Evolutionary conservation across 331 rosid species (phyloP), one percentile per base, ranked within the genome.

Genomic region (Erythrophleum ivorense): DNA sequence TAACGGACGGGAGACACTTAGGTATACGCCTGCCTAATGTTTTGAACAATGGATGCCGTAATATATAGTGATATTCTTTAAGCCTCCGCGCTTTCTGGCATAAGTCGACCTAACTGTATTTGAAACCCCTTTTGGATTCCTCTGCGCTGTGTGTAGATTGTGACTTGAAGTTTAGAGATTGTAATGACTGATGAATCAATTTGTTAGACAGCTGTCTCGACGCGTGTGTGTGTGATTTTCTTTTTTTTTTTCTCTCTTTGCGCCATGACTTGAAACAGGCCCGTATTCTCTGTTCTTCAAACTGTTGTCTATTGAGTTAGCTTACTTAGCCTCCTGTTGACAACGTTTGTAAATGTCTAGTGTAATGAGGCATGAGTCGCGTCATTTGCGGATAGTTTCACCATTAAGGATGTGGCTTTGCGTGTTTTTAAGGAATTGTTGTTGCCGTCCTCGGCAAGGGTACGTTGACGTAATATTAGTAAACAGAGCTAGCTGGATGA

Each of bases 401-500:
- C 75, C 59, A 79, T 74, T 49, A 33, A 58, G 65, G 73, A 65
- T 31, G 71, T 74, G 73, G 53, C 54, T 78, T 63, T 11, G 65
- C 84, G 82, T 77, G 84, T 64, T 55, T 24, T 57, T 46, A 9
- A 69, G 84, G 62, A 46, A 63, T 70, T 69, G 31, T 73, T 36
- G 80, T 82, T 85, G 84, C 85, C 88, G 79, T 85, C 81, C 65
- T 19, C 49, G 8, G 52, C 71, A 76, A 19, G 70, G 8, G 48
- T 75, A 41, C 75, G 74, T 81, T 87, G 78, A 81, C 80, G 82
- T 78, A 74, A 77, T 77, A 83, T 59, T 59, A 24, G 33, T 21
- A 34, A 59, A 54, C 78, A 67, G 14, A 67, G 54, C 84, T 83
- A 86, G 87, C 89, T 83, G 85, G 72, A 67, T 81, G 84, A 81